These are phyloP conservation scores for Torulaspora franciscae DNA, from an alignment of 805 yeast species.

Conservation along the genomic window DNA sequence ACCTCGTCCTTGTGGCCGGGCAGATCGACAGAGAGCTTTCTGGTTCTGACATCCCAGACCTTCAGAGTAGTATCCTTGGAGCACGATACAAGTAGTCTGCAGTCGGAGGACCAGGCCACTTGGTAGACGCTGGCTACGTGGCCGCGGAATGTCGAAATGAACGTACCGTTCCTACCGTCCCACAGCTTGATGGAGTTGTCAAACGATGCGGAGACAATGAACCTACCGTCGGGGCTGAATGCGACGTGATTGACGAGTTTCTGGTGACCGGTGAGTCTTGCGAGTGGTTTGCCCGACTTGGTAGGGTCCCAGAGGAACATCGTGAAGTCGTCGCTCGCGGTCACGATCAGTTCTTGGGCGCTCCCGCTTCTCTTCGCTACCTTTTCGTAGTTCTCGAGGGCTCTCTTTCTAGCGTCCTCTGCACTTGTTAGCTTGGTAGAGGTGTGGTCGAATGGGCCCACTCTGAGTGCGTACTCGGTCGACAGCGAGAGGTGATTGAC, in stretches of 20 bases:
- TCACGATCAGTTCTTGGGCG: conserved; percentile 81
- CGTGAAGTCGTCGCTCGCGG: conserved; percentile 96
- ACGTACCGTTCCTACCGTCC: conserved; percentile 93
- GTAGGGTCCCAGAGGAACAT: conserved; percentile 97
- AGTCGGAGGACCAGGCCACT: conserved; percentile 96
- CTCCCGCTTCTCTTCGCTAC: conserved; percentile 51
- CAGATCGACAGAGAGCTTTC: conserved; percentile 77
- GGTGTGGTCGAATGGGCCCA: conserved; percentile 83
- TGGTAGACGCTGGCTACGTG: conserved; percentile 98
- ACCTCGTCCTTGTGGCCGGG: conserved; percentile 98
- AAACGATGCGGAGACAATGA: conserved; percentile 86
- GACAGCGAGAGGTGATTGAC: conserved; percentile 89
- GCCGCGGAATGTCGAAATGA: conserved; percentile 85
- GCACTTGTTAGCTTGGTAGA: conserved; percentile 42
- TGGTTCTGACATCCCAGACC: conserved; percentile 90
- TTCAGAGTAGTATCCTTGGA: conserved; percentile 94
- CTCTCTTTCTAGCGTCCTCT: conserved; percentile 46
- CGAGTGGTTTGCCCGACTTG: conserved; percentile 72
- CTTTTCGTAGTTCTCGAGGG: conserved; percentile 50
- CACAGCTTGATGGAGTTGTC: conserved; percentile 93
- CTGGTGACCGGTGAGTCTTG: conserved; percentile 97
- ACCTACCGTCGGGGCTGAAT: conserved; percentile 92
- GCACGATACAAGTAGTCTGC: conserved; percentile 83
- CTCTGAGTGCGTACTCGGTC: conserved; percentile 80
- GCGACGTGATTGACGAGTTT: conserved; percentile 93